Percentiles rank a stretch among this genome's conserved stretches.
Conservation (phyloP, 2,329 filamentous ascomycete genomes). For the Madurella fahalii region DNA sequence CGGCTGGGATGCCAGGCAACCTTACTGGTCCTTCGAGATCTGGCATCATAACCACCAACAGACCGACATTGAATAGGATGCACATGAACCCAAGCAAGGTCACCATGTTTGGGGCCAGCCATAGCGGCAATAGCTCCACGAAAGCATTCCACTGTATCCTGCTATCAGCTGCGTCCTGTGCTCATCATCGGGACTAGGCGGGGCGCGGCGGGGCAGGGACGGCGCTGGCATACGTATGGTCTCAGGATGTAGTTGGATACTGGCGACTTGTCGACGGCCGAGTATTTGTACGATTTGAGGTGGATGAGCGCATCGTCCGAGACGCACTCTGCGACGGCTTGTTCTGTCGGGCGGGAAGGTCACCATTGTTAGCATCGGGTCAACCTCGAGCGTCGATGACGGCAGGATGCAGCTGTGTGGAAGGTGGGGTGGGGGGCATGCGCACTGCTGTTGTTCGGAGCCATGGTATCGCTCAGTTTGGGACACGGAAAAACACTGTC, state of each 20-base stretch:
- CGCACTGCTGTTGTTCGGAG: slow-evolving; percentile 12
- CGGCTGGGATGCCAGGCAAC: background rate
- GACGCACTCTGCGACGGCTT: slow-evolving; percentile 66
- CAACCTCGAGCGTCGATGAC: too few relatives aligned
- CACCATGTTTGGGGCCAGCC: slow-evolving; percentile 97
- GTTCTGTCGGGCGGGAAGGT: slow-evolving; percentile 32
- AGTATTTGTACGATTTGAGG: slow-evolving; percentile 95
- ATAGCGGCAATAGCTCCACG: slow-evolving; percentile 86
- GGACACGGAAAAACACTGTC: background rate
- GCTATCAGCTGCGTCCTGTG: slow-evolving; percentile 42
- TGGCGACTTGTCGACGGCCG: slow-evolving; percentile 90
- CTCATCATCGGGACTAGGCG: background rate
- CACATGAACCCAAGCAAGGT: slow-evolving; percentile 93
- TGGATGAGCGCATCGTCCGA: slow-evolving; percentile 88
- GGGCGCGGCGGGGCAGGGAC: slow-evolving; percentile 11
- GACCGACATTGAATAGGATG: slow-evolving; percentile 76
- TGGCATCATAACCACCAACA: slow-evolving; percentile 75
- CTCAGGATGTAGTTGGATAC: slow-evolving; percentile 90
- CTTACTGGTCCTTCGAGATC: slow-evolving; percentile 85
- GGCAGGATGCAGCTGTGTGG: background rate
- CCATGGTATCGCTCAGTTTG: slow-evolving; percentile 3
- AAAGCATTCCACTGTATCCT: slow-evolving; percentile 84
- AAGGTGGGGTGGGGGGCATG: slow-evolving; percentile 1
- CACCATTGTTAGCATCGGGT: slow-evolving; percentile 9
- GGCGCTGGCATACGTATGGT: slow-evolving; percentile 71